A percentile compares a stretch with the other conserved stretches of the same genome.
Evolutionary conservation across 257 asterid species (phyloP).

Genomic region (Nicotiana attenuata): DNA sequence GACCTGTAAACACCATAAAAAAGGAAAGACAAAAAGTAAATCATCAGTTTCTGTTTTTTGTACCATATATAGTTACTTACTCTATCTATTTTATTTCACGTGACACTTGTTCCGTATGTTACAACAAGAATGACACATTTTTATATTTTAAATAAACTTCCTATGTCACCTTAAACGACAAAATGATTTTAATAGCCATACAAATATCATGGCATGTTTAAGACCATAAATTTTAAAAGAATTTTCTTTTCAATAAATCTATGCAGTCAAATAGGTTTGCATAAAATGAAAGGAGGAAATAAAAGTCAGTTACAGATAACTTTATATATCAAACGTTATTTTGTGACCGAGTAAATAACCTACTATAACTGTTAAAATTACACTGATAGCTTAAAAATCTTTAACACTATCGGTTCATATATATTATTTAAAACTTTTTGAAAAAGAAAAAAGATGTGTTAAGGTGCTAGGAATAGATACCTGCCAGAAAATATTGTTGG

Average conservation of each 20-base stretch:
- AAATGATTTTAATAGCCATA: background rate
- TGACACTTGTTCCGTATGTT: too few species aligned
- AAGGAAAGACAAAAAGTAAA: too few species aligned
- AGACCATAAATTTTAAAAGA: too few species aligned
- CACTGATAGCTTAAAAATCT: background rate
- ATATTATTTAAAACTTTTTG: background rate
- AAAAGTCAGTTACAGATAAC: background rate
- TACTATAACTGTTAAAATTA: background rate
- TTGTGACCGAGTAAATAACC: background rate
- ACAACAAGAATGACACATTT: too few species aligned
- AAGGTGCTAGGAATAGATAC: slow-evolving; percentile 19
- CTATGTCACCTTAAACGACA: background rate
- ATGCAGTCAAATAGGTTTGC: background rate
- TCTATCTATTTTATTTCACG: too few species aligned
- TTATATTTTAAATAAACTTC: too few species aligned
- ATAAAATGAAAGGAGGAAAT: background rate
- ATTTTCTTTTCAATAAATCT: too few species aligned
- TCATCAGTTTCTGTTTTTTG: too few species aligned
- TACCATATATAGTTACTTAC: too few species aligned
- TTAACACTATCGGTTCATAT: background rate
- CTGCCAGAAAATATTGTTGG: slow-evolving; percentile 47
- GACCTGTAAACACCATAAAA: slow-evolving; percentile 23
- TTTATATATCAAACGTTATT: background rate
- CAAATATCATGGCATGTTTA: background rate
- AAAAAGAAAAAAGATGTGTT: background rate